Evolutionary conservation across 2,329 filamentous ascomycete genomes (phyloP).

Genomic region (Penicillium nordicum): DNA sequence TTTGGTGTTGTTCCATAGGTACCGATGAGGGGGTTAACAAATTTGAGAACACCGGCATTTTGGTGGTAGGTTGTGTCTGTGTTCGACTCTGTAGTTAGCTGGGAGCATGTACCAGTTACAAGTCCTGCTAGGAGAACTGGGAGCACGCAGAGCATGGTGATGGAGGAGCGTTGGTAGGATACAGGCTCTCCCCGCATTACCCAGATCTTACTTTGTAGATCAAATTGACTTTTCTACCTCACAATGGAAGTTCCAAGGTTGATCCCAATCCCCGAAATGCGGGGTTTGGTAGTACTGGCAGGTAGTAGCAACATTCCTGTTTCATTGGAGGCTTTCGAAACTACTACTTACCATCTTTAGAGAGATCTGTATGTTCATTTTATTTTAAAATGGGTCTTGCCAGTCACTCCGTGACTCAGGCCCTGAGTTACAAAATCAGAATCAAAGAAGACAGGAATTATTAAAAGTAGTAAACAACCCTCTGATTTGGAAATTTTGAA

Average conservation of each 20-base stretch:
- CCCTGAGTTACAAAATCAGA: too few species aligned
- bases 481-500: not conserved
- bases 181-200: not conserved
- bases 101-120: not conserved
- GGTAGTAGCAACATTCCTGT: not conserved
- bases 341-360: too few species aligned
- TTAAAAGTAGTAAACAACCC: not conserved
- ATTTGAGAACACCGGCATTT: constrained; percentile 12
- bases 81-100: not conserved
- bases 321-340: not conserved
- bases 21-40: constrained; percentile 23
- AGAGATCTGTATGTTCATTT: too few species aligned
- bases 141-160: not conserved
- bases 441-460: not conserved
- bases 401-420: too few species aligned
- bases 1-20: constrained; percentile 20
- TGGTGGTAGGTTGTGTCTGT: constrained; percentile 5
- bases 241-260: not conserved
- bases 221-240: too few species aligned
- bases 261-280: not conserved
- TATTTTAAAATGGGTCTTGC: too few species aligned
- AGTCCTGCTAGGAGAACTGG: not conserved
- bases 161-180: not conserved
- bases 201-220: too few species aligned
- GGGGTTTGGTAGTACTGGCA: not conserved